Evolutionary conservation across 176 grass and related monocot species (phyloP), one percentile per base, ranked within the genome.

Genomic region (Carex cristatella): DNA sequence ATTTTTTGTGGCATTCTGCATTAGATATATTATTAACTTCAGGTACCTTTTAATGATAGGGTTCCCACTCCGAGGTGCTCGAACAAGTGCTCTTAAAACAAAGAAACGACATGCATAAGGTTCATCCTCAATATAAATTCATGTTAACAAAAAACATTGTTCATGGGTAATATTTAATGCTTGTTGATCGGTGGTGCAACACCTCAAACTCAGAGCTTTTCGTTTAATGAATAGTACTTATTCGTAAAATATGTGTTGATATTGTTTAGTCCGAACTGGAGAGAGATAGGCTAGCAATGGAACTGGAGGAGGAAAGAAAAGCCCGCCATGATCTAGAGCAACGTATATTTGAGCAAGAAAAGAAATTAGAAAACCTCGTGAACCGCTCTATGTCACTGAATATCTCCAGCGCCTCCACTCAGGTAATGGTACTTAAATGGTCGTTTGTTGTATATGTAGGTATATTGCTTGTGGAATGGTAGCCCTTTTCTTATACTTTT

Each of bases 21-120:
- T 3, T 5, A 70, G 61, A 81, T 55, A 65, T 68, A 74, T 51
- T 68, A 81, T 42, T 89, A 83, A 85, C 35, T 84, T 46, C 35
- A 85, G 1, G 4, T 53, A n/a, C 67, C 35, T 87, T 86, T 90
- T 37, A 64, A 88, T 90, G 82, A 84, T 85, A 99, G 97, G 97
- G 93, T 33, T 99, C 97, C 72, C 93, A 99, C 86, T 99, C 93
- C 33, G 97, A 92, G 89, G 93, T 89, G 28, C 78, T 99, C 57
- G 97, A 99, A 84, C 96, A 99, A 71, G 81, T 99, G 85, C 91
- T 96, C 31, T 66, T 99, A 77, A 95, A 99, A 79, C 85, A 96
- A 79, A 84, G 91, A 23, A 99, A 99, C 83, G 93, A 96, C 63
- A 99, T 99, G 97, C 91, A 96, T 77, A 99, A 96, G 93, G 97